Conservation (phyloP, 805 yeast species). For the Yarrowia yakushimensis region DNA sequence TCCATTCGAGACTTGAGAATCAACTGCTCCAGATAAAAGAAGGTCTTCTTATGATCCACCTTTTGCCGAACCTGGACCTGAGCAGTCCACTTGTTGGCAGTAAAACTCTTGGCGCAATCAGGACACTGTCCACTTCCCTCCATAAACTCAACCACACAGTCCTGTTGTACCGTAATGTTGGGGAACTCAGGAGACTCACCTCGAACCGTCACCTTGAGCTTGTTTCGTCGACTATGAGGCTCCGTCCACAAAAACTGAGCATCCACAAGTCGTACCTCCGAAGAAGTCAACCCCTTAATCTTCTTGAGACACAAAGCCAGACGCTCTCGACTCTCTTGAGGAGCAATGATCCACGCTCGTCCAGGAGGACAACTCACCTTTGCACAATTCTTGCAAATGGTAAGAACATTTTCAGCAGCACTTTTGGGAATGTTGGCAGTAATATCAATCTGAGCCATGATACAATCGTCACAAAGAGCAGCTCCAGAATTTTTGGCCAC, state of each 20-base stretch:
- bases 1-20: conserved; percentile 91
- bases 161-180: conserved; percentile 88
- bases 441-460: conserved; percentile 83
- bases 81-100: conserved; percentile 98
- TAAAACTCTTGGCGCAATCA: conserved; percentile 95
- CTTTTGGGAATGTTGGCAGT: conserved; percentile 88
- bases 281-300: conserved; percentile 63
- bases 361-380: conserved; percentile 87
- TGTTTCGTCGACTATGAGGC: conserved; percentile 94
- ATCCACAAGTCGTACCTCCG: conserved; percentile 80
- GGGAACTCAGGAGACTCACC: conserved; percentile 80
- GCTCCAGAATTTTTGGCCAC: conserved; percentile 68
- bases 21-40: conserved; percentile 90
- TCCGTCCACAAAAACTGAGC: conserved; percentile 98
- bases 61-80: conserved; percentile 96
- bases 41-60: conserved; percentile 94
- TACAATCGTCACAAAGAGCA: conserved; percentile 95
- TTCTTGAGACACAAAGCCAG: conserved; percentile 82
- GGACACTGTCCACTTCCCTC: conserved; percentile 97
- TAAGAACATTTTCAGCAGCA: conserved; percentile 54
- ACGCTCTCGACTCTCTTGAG: conserved; percentile 82
- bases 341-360: conserved; percentile 80
- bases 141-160: conserved; percentile 88
- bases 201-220: conserved; percentile 88
- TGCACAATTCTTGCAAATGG: conserved; percentile 95